These are phyloP conservation scores for Colletotrichum higginsianum DNA, from an alignment of 2,329 filamentous ascomycete species.

Conservation along the genomic window DNA sequence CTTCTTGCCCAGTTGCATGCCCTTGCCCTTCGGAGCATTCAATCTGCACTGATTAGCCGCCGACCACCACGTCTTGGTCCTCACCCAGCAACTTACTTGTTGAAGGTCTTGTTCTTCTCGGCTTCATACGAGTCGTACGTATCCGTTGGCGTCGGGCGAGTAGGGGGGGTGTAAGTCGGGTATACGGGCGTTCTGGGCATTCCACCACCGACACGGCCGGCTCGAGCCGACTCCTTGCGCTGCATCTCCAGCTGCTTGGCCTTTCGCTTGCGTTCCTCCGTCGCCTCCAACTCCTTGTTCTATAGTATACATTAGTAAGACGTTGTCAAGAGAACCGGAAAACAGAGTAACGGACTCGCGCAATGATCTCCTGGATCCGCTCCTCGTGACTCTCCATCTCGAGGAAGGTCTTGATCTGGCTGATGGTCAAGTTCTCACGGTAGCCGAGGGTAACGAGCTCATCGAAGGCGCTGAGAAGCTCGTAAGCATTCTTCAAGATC, in stretches of 20 bases:
- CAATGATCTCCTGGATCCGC: constrained; percentile 98
- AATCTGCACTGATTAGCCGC: constrained; percentile 26
- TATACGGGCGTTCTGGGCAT: constrained; percentile 85
- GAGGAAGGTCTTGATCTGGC: constrained; percentile 98
- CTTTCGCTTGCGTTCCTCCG: constrained; percentile 97
- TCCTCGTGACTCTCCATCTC: constrained; percentile 99
- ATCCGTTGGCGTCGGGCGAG: constrained; percentile 80
- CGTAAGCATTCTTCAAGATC: constrained; percentile 94
- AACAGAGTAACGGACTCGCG: constrained; percentile 72
- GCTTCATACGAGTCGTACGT: constrained; percentile 96
- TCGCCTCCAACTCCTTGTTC: constrained; percentile 99
- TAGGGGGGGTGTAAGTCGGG: constrained; percentile 88
- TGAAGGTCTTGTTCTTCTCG: constrained; percentile 93
- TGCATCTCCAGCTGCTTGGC: constrained; percentile 99
- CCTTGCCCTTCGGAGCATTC: constrained; percentile 85
- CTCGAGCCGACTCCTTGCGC: constrained; percentile 93
- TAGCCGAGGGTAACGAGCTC: constrained; percentile 97
- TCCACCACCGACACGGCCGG: constrained; percentile 69
- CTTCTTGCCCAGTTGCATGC: constrained; percentile 99
- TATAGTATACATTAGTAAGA: constrained; percentile 56
- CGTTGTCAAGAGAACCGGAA: not conserved
- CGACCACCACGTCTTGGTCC: not conserved
- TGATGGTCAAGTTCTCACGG: constrained; percentile 94
- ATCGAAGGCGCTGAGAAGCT: constrained; percentile 95
- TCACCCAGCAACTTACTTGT: constrained; percentile 72